phyloP scores from a whole-genome alignment of 106 monocot genomes.

The Ottelia alismoides region DNA sequence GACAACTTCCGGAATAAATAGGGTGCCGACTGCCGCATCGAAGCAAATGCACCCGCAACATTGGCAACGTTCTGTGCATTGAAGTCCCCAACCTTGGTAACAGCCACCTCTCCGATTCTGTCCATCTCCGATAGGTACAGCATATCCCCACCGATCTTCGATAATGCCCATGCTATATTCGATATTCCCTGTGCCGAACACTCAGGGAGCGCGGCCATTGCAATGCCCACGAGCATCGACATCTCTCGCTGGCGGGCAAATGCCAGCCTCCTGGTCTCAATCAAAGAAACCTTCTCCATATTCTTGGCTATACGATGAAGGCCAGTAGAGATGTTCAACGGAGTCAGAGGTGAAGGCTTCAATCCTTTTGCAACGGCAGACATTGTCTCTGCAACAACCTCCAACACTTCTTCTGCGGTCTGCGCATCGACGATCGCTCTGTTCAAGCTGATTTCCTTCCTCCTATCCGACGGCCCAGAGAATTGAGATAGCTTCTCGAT shows the following conservation, averaged over 20 bases:
- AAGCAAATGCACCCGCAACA: slow-evolving; percentile 78
- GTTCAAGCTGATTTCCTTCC: slow-evolving; percentile 71
- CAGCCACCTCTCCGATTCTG: slow-evolving; percentile 73
- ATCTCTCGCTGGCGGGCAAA: slow-evolving; percentile 84
- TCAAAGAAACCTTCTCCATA: slow-evolving; percentile 93
- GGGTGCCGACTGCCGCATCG: slow-evolving; percentile 81
- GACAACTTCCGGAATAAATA: slow-evolving; percentile 53
- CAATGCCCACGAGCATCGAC: slow-evolving; percentile 95
- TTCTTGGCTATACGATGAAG: slow-evolving; percentile 94
- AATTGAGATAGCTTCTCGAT: slow-evolving; percentile 62
- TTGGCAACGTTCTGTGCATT: slow-evolving; percentile 97
- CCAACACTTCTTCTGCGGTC: slow-evolving; percentile 74
- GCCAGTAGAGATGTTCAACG: slow-evolving; percentile 75
- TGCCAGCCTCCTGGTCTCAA: slow-evolving; percentile 40
- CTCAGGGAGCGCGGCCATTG: slow-evolving; percentile 70
- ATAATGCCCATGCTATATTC: slow-evolving; percentile 91
- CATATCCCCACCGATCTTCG: slow-evolving; percentile 89
- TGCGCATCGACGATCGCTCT: slow-evolving; percentile 58
- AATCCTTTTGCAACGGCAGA: slow-evolving; percentile 75
- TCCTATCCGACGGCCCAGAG: slow-evolving; percentile 69
- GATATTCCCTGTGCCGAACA: slow-evolving; percentile 86
- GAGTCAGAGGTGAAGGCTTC: slow-evolving; percentile 79
- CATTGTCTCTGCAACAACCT: slow-evolving; percentile 51
- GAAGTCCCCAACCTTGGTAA: slow-evolving; percentile 53
- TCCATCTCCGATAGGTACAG: slow-evolving; percentile 94